phyloP scores from a whole-genome alignment of 129 eudicot genomes.

The Centrapalus pauciflorus region DNA sequence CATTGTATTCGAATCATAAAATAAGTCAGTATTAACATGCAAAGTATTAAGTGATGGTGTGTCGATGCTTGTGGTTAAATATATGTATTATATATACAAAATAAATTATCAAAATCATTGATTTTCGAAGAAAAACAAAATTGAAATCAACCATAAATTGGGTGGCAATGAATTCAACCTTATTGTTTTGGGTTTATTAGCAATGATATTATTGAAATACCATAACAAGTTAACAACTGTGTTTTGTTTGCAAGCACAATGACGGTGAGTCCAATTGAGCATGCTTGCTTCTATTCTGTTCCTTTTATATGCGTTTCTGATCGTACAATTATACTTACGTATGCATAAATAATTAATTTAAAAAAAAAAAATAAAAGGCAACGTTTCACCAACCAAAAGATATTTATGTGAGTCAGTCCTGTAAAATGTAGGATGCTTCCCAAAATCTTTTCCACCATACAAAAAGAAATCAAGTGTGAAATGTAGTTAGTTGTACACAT shows the following conservation, averaged over 20 bases:
- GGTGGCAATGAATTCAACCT: neutral
- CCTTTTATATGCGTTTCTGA: neutral
- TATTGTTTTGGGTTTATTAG: neutral
- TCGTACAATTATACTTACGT: constrained; percentile 3
- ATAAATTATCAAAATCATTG: no score
- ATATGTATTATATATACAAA: no score
- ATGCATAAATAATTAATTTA: no score
- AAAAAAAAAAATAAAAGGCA: no score
- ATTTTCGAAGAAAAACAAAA: neutral
- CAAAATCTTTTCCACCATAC: constrained; percentile 11
- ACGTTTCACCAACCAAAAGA: constrained; percentile 24
- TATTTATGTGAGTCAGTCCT: neutral
- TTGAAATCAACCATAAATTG: neutral
- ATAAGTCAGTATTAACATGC: no score
- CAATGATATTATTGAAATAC: neutral
- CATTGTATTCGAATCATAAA: no score
- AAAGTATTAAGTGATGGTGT: no score
- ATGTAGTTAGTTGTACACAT: constrained; percentile 12
- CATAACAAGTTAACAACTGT: neutral
- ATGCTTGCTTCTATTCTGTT: neutral
- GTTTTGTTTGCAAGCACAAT: constrained; percentile 4
- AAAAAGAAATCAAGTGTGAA: constrained; percentile 22
- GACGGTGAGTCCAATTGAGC: neutral
- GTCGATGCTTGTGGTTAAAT: no score
- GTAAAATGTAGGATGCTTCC: neutral